phyloP scores from a whole-genome alignment of 352 stramenopile genomes.

The Phytopythium ostracodes region DNA sequence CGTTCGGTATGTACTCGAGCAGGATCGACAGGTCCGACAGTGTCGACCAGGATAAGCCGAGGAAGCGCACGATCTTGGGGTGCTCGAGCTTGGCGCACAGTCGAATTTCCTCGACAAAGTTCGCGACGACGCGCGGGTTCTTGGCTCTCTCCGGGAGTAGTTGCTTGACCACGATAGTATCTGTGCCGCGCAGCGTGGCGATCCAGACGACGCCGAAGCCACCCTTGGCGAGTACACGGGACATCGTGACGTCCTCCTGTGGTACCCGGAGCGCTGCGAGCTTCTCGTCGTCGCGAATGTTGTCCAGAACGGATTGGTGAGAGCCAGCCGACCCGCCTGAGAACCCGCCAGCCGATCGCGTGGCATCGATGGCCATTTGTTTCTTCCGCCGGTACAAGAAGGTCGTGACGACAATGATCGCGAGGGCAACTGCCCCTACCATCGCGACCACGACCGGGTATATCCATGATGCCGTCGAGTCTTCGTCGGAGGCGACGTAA shows the following conservation, averaged over 20 bases:
- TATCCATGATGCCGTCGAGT: neutral
- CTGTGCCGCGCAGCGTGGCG: slow-evolving; percentile 20
- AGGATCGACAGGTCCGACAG: slow-evolving; percentile 37
- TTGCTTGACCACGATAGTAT: slow-evolving; percentile 46
- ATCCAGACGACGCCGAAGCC: slow-evolving; percentile 48
- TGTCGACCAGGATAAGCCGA: slow-evolving; percentile 39
- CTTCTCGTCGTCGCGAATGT: slow-evolving; percentile 44
- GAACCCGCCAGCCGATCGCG: neutral
- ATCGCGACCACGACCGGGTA: neutral
- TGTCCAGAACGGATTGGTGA: slow-evolving; percentile 20
- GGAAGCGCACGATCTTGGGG: slow-evolving; percentile 42
- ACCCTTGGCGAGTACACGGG: slow-evolving; percentile 37
- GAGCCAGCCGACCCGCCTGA: neutral
- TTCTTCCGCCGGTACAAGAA: slow-evolving; percentile 1
- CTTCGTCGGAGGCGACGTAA: neutral
- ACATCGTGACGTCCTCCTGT: slow-evolving; percentile 30
- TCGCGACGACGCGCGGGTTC: slow-evolving; percentile 22
- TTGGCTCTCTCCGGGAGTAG: slow-evolving; percentile 41
- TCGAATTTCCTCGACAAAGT: slow-evolving; percentile 51
- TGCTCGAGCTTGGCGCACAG: slow-evolving; percentile 39
- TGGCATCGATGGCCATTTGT: neutral
- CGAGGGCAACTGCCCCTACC: neutral
- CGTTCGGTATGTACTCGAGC: slow-evolving; percentile 42
- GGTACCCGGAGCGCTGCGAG: slow-evolving; percentile 40
- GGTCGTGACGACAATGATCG: neutral